A percentile compares a stretch with the other conserved stretches of the same genome.
Conservation (phyloP, 108 stramenopile species). For the Chaetoceros tenuissimus region DNA sequence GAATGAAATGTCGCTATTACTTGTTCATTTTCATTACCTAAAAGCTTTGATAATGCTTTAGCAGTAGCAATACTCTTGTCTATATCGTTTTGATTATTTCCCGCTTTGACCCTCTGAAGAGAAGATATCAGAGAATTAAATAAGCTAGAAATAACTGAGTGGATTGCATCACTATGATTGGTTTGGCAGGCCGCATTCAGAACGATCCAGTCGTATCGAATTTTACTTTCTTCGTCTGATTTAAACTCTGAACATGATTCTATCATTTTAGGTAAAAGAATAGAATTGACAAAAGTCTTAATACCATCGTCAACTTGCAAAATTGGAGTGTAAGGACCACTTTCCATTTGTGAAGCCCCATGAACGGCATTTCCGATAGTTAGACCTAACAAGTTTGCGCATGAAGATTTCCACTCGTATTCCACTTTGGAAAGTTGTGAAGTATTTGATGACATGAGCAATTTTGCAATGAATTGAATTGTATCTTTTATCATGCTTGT, state of each 20-base stretch:
- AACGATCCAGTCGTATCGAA: not conserved
- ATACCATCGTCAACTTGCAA: not conserved
- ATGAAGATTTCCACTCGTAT: conserved; percentile 7
- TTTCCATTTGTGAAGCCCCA: not conserved
- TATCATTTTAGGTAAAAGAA: not conserved
- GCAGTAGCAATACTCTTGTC: not conserved
- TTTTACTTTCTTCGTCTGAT: not conserved
- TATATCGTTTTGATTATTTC: not conserved
- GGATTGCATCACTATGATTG: not conserved
- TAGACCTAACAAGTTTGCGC: conserved; percentile 1
- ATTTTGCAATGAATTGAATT: conserved; percentile 7
- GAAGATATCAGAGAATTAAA: not conserved
- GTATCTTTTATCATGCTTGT: conserved; percentile 4
- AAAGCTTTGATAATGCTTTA: not conserved
- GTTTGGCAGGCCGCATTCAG: not conserved
- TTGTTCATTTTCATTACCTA: not conserved
- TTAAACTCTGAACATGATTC: not conserved
- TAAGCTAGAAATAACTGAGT: not conserved
- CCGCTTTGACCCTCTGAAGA: not conserved
- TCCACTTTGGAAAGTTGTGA: not conserved
- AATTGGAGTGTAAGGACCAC: not conserved
- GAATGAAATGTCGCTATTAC: not conserved
- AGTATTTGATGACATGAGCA: conserved; percentile 8
- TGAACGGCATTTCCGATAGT: not conserved
- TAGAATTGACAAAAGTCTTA: not conserved